Evolutionary conservation across 768 basidiomycete species (phyloP).

Genomic region (Boletus sensibilis): DNA sequence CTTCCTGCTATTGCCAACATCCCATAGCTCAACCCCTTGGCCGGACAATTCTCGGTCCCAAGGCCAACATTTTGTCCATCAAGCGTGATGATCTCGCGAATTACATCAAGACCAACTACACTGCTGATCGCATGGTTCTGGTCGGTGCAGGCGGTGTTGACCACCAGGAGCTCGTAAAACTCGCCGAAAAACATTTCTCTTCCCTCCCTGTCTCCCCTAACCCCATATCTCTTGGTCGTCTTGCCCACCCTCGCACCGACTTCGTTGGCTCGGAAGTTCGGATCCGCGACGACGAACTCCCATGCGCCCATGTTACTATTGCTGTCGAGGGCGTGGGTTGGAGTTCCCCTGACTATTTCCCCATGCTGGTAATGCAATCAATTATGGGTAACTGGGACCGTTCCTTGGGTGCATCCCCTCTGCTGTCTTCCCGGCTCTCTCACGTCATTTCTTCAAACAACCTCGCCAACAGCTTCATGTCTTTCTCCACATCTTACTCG

Average conservation of each 20-base stretch:
- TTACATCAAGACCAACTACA: constrained; percentile 98
- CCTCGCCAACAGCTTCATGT: constrained; percentile 99
- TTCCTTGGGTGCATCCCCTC: constrained; percentile 83
- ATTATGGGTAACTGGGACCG: constrained; percentile 99
- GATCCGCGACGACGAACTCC: constrained; percentile 86
- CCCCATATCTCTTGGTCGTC: constrained; percentile 85
- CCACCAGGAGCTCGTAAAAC: constrained; percentile 88
- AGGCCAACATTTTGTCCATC: constrained; percentile 94
- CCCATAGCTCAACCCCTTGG: constrained; percentile 86
- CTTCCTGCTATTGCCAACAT: constrained; percentile 9
- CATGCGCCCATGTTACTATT: constrained; percentile 91
- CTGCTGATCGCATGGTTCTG: constrained; percentile 97
- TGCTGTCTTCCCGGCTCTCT: constrained; percentile 88
- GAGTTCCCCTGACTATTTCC: constrained; percentile 98
- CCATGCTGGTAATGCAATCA: constrained; percentile 97
- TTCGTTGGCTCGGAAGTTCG: constrained; percentile 97
- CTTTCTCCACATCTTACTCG: constrained; percentile 97
- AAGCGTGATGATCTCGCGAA: constrained; percentile 80
- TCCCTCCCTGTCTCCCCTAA: constrained; percentile 81
- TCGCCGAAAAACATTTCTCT: constrained; percentile 93
- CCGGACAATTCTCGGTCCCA: constrained; percentile 95
- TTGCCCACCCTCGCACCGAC: constrained; percentile 69
- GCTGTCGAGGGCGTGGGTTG: constrained; percentile 98
- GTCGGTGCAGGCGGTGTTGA: constrained; percentile 96
- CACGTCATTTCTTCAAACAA: constrained; percentile 90